Evolutionary conservation across 495 filamentous ascomycete species (phyloP).

Genomic region (Aspergillus cavernicola): DNA sequence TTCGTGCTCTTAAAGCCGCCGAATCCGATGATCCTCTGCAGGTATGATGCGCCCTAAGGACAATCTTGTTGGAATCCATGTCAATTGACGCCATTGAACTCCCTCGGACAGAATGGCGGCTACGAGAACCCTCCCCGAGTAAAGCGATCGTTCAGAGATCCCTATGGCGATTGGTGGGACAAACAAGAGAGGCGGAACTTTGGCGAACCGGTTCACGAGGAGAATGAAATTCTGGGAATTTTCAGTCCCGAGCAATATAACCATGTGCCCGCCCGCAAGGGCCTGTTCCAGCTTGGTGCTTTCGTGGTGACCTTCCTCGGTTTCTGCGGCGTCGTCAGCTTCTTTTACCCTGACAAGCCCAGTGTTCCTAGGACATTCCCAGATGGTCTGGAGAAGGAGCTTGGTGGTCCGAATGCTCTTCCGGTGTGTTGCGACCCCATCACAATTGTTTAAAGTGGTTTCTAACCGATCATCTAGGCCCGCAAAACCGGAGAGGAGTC

Average conservation of each 20-base stretch:
- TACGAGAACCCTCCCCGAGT: conserved; percentile 82
- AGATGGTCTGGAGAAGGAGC: conserved; percentile 76
- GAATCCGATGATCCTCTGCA: conserved; percentile 72
- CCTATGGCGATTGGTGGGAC: conserved; percentile 95
- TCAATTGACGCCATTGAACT: conserved; percentile 16
- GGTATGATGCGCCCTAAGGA: conserved; percentile 47
- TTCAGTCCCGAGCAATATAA: conserved; percentile 89
- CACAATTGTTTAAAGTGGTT: not conserved
- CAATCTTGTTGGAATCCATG: conserved; percentile 1
- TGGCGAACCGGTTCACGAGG: conserved; percentile 93
- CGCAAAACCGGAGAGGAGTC: conserved; percentile 41
- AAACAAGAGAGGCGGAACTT: conserved; percentile 95
- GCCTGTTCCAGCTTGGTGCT: conserved; percentile 64
- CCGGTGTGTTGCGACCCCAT: conserved; percentile 30
- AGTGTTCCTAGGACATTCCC: conserved; percentile 75
- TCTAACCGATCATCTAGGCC: conserved; percentile 27
- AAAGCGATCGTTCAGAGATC: conserved; percentile 88
- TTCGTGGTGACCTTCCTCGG: conserved; percentile 69
- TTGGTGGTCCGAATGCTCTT: conserved; percentile 64
- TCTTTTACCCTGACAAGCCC: conserved; percentile 81
- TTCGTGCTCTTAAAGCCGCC: conserved; percentile 47
- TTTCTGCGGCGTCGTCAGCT: conserved; percentile 66
- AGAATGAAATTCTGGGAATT: conserved; percentile 90
- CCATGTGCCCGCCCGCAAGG: conserved; percentile 71
- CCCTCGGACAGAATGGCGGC: conserved; percentile 68